A percentile compares a stretch with the other conserved stretches of the same genome.
Conservation (phyloP, 2,329 filamentous ascomycete species). For the Amauroascus niger region DNA sequence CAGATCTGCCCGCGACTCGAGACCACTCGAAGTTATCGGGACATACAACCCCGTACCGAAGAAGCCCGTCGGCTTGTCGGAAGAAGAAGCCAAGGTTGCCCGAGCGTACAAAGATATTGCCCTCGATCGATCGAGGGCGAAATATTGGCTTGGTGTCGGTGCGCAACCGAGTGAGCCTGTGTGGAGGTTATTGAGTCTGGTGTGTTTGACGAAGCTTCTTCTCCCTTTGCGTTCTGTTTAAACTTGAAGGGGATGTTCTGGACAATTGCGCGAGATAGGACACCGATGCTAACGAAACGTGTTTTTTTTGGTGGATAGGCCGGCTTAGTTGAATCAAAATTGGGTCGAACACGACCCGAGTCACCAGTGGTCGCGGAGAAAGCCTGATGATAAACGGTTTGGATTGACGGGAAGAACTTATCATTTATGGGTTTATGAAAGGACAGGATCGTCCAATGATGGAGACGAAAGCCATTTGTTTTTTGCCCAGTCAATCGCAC, state of each 20-base stretch:
- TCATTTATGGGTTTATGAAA: neutral
- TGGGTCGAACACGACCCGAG: constrained; percentile 1
- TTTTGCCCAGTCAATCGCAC: too few species aligned
- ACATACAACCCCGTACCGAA: constrained; percentile 53
- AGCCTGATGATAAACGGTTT: neutral
- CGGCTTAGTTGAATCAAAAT: constrained; percentile 29
- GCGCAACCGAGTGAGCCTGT: constrained; percentile 87
- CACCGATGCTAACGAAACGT: neutral
- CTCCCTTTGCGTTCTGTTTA: neutral
- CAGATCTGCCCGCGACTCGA: constrained; percentile 76
- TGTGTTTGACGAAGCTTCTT: constrained; percentile 10
- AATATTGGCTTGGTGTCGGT: constrained; percentile 95
- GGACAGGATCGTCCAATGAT: neutral
- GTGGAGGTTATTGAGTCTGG: constrained; percentile 60
- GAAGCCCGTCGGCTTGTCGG: constrained; percentile 40
- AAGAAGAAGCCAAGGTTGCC: constrained; percentile 43
- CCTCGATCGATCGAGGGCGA: constrained; percentile 67
- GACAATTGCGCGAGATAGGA: too few species aligned
- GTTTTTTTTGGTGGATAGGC: constrained; percentile 20
- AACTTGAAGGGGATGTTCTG: too few species aligned
- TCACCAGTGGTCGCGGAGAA: neutral
- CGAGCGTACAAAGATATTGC: constrained; percentile 83
- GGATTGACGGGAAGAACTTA: neutral
- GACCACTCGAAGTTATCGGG: constrained; percentile 84
- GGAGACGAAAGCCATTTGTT: neutral